A percentile compares a stretch with the other conserved stretches of the same genome.
Conservation (phyloP, 2,329 filamentous ascomycete species). For the Fusarium goolgardi region DNA sequence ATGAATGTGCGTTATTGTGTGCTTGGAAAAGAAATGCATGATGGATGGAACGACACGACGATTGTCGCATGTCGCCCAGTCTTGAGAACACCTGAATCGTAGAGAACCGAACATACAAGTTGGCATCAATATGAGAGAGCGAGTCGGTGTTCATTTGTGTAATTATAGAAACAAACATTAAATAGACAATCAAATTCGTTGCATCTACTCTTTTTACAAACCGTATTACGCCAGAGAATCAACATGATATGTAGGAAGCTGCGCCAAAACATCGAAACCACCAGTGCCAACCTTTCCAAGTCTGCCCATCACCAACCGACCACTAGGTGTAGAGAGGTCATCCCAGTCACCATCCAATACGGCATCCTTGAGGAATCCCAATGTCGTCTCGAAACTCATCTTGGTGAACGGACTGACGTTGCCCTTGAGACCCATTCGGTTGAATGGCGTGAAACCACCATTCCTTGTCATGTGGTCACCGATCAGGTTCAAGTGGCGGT, state of each 20-base stretch:
- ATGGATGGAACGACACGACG: not conserved
- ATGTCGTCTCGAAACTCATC: constrained; percentile 99
- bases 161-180: constrained; percentile 11
- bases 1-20: not conserved
- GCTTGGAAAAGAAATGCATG: not conserved
- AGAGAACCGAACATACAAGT: not conserved
- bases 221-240: constrained; percentile 48
- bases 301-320: constrained; percentile 87
- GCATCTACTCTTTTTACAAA: constrained; percentile 37
- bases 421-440: constrained; percentile 85
- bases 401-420: constrained; percentile 94
- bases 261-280: constrained; percentile 85
- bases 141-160: not conserved
- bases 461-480: constrained; percentile 98
- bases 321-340: constrained; percentile 84
- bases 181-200: constrained; percentile 29
- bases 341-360: constrained; percentile 92
- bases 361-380: constrained; percentile 92
- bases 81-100: not conserved
- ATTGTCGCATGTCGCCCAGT: not conserved
- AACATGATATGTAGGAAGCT: constrained; percentile 64
- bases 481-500: constrained; percentile 92
- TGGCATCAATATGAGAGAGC: not conserved
- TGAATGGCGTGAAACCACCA: constrained; percentile 91
- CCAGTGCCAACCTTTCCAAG: constrained; percentile 89